Evolutionary conservation across 2,329 filamentous ascomycete genomes (phyloP).

Genomic region (Alternaria brassicae): DNA sequence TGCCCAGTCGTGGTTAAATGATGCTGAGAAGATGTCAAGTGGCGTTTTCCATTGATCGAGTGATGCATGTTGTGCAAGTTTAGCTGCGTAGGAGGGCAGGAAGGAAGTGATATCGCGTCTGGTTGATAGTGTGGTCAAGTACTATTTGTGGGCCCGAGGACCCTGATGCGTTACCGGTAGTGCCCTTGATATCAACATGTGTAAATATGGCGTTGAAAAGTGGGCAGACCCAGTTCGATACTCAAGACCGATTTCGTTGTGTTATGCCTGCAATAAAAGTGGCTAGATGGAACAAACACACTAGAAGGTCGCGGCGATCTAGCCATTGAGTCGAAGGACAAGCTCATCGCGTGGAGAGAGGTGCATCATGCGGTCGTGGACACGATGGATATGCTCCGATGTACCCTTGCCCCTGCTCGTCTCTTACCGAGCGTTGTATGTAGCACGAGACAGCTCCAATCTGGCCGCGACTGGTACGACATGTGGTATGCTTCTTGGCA

Average conservation of each 20-base stretch:
- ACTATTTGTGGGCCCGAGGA: not conserved
- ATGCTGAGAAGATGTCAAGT: slow-evolving; percentile 17
- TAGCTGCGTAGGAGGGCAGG: not conserved
- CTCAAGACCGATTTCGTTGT: not conserved
- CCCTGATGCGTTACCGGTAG: not conserved
- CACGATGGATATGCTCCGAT: slow-evolving; percentile 4
- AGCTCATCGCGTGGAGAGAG: slow-evolving; percentile 7
- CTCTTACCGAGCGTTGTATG: slow-evolving; percentile 12
- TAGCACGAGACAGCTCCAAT: slow-evolving; percentile 5
- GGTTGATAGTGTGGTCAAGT: not conserved
- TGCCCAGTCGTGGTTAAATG: slow-evolving; percentile 30
- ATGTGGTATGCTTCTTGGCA: slow-evolving; percentile 4
- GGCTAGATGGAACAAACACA: not conserved
- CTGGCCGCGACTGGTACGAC: slow-evolving; percentile 2
- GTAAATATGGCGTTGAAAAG: not conserved
- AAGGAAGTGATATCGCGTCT: not conserved
- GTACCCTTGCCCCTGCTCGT: slow-evolving; percentile 4
- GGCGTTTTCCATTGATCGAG: not conserved
- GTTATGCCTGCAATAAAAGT: not conserved
- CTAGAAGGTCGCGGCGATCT: not conserved
- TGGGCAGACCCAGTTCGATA: not conserved
- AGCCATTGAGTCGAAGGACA: not conserved
- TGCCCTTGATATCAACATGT: not conserved
- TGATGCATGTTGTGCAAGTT: not conserved
- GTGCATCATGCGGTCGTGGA: not conserved